These are phyloP conservation scores for Sclerotinia nivalis DNA, from an alignment of 2,329 filamentous ascomycete genomes.

Conservation along the genomic window DNA sequence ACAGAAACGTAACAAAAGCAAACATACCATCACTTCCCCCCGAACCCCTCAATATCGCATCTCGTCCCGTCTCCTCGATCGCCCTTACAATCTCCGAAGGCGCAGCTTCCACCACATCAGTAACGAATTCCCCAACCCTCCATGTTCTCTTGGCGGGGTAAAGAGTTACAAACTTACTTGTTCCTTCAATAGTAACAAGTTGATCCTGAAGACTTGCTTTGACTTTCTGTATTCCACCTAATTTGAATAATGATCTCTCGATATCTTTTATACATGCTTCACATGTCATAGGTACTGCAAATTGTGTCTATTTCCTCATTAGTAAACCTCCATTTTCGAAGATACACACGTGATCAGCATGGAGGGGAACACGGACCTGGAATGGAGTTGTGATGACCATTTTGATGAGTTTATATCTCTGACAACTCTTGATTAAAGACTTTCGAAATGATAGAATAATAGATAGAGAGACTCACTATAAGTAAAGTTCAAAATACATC, in stretches of 20 bases:
- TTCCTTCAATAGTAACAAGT: slow-evolving; percentile 82
- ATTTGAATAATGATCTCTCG: slow-evolving; percentile 72
- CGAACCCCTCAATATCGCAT: slow-evolving; percentile 90
- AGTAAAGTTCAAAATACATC: background rate
- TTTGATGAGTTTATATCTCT: slow-evolving; percentile 6
- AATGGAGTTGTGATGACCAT: slow-evolving; percentile 43
- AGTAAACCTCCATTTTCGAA: background rate
- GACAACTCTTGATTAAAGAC: background rate
- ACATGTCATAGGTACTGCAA: slow-evolving; percentile 92
- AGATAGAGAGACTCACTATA: background rate
- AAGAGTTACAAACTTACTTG: slow-evolving; percentile 55
- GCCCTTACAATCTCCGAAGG: slow-evolving; percentile 87
- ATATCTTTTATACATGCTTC: slow-evolving; percentile 86
- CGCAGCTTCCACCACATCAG: slow-evolving; percentile 55
- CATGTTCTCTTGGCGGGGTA: slow-evolving; percentile 39
- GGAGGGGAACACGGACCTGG: slow-evolving; percentile 36
- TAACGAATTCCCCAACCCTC: slow-evolving; percentile 16
- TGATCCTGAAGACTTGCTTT: slow-evolving; percentile 81
- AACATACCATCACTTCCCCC: slow-evolving; percentile 79
- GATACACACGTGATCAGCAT: slow-evolving; percentile 32
- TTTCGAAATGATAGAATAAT: background rate
- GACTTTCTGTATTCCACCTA: slow-evolving; percentile 80
- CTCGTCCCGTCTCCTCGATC: slow-evolving; percentile 85
- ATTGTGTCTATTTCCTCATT: slow-evolving; percentile 68
- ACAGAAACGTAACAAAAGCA: slow-evolving; percentile 21